A percentile compares a stretch with the other conserved stretches of the same genome.
Evolutionary conservation across 2,329 filamentous ascomycete genomes (phyloP).

Genomic region (Microsporum audouinii): DNA sequence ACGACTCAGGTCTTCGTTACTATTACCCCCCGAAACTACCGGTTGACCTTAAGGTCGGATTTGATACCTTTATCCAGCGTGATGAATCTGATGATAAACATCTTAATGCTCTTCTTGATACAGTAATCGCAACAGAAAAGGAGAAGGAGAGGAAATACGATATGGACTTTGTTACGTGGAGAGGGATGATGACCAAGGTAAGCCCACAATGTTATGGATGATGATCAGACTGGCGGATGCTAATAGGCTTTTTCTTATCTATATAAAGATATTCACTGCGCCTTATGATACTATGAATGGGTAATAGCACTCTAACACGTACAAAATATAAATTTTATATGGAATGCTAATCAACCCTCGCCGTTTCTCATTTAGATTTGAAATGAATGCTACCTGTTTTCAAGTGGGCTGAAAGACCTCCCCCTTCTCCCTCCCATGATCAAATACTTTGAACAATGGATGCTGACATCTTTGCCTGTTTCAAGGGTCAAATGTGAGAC

Average conservation of each 20-base stretch:
- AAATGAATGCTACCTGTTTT: conserved; percentile 89
- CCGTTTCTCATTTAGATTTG: conserved; percentile 50
- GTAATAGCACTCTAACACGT: conserved; percentile 33
- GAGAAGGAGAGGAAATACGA: conserved; percentile 55
- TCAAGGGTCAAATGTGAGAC: conserved; percentile 46
- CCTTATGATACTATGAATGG: conserved; percentile 74
- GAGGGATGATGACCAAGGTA: conserved; percentile 98
- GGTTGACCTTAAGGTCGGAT: conserved; percentile 66
- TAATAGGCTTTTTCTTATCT: neutral
- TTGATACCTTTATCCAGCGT: conserved; percentile 68
- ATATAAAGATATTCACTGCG: conserved; percentile 62
- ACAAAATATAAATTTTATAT: conserved; percentile 1
- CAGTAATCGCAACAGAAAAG: conserved; percentile 63
- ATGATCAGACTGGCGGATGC: neutral
- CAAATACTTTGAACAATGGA: neutral
- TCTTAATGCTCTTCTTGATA: conserved; percentile 67
- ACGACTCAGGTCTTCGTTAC: conserved; percentile 70
- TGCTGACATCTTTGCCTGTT: conserved; percentile 16
- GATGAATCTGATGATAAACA: conserved; percentile 80
- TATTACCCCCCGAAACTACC: conserved; percentile 69
- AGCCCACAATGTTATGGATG: conserved; percentile 8
- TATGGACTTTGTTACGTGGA: conserved; percentile 78
- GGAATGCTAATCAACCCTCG: conserved; percentile 2
- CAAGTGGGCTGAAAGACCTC: conserved; percentile 48
- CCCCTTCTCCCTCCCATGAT: neutral